Evolutionary conservation across 257 asterid genomes (phyloP).

Genomic region (Solanum clarkiae): DNA sequence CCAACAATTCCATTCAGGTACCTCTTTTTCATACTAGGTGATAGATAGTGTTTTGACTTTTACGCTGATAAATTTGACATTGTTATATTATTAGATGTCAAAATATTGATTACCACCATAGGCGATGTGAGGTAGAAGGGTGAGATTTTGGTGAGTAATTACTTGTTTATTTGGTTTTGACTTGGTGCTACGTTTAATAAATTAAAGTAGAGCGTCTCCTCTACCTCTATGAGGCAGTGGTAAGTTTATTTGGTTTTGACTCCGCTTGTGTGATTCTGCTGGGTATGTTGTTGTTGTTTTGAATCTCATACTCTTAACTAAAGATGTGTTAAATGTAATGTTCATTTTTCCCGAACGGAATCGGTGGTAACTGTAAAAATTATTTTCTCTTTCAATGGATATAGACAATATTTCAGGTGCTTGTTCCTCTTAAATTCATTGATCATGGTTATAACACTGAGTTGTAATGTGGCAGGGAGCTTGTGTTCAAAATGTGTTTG

Average conservation of each 20-base stretch:
- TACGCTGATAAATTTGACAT: background rate
- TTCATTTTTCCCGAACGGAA: background rate
- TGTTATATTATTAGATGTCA: background rate
- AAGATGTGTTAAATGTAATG: too few species aligned
- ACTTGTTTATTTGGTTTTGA: background rate
- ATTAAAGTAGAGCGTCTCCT: background rate
- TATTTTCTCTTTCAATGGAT: background rate
- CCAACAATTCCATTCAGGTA: conserved; percentile 88
- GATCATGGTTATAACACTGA: background rate
- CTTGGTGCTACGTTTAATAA: background rate
- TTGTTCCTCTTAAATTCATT: background rate
- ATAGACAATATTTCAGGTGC: background rate
- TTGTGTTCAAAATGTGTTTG: conserved; percentile 91
- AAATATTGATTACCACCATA: background rate
- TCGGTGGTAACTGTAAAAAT: background rate
- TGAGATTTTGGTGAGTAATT: background rate
- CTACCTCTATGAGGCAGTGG: too few species aligned
- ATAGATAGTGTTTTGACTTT: background rate
- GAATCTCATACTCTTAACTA: too few species aligned
- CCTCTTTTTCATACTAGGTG: background rate
- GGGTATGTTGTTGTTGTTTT: too few species aligned
- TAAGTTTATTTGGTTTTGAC: too few species aligned
- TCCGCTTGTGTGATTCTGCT: too few species aligned
- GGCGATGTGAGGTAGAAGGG: background rate
- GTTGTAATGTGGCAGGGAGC: conserved; percentile 49